Evolutionary conservation across 371 early-diverging fungal species (phyloP), one percentile per base, ranked within the genome.

Genomic region (Actinomucor elegans): DNA sequence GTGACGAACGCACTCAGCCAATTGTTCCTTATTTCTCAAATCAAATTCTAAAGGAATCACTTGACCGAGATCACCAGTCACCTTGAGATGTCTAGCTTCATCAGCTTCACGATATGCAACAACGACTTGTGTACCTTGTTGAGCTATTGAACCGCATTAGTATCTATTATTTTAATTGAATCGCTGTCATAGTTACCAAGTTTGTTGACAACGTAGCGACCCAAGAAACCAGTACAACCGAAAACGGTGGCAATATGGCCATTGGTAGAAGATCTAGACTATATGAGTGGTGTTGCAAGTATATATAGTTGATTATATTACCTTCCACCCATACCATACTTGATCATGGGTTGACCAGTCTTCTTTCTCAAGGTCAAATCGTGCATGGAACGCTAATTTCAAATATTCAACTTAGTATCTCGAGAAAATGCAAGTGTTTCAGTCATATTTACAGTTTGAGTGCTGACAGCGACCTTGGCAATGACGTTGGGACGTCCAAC

Each of bases 181-280:
- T 1, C 11, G 9, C 11, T 55, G 6, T 23, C 14, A 28, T 29
- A 32, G 57, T 50, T 79, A 91, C 93, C 94, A 37, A 96, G 84
- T 59, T 89, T 88, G 69, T 88, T 87, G 36, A 96, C 93, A 40
- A 98, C 75, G 63, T 97, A 96, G 42, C 97, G 89, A 46, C 96
- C 97, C 26, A 97, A 80, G 75, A 96, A 97, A 40, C 98, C 98
- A 37, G 94, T 95, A 74, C 89, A 88, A 26, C 98, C 98, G 72
- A 97, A 95, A 14, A 97, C 97, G 20, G 98, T 98, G 32, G 91
- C 93, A 32, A 87, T 85, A 63, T 92, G 91, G 17, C 97, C 97
- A 57, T 81, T 85, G 52, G 81, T 81, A 17, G 90, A 85, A 20
- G 86, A 86, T 41, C 92, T 62, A 47, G 2, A 9, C n/a, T 21